Base-by-base conservation (phyloP, 2,329 filamentous ascomycete species). In the Nemania sp. region DNA sequence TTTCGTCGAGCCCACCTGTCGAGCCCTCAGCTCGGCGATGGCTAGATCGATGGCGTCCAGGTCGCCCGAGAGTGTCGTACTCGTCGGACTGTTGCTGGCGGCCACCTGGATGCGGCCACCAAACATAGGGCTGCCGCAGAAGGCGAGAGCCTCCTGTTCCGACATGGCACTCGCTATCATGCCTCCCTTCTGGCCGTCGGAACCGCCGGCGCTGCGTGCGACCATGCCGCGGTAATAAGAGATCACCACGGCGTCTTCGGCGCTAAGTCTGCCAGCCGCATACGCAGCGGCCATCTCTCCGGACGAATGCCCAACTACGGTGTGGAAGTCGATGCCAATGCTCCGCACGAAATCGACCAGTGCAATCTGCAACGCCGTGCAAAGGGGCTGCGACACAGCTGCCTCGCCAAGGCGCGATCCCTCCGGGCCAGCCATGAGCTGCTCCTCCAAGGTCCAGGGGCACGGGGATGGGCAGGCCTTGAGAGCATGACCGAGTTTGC, bases 331-430 rank as follows among this genome's bases (percentile, higher is more conserved):
- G 7, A 79, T 65, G 1, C 70, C 69, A 2, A 77, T 59, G 22
- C 66, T 71, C 53, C 53, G 66, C 57, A 83, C 65, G 2, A 82
- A 66, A 26, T 81, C 75, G 1, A 82, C 74, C 6, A 83, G 70
- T 0, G 77, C 85, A 1, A 89, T 78, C 70, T 89, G 87, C 0
- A 89, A 49, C 0, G 86, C 85, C 0, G 86, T 88, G 59, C 83
- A 87, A 0, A 87, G 72, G 0, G 87, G 84, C 68, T 88, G 86
- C 0, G 83, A 81, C 24, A 86, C 70, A 3, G 80, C 78, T 0
- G 83, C 80, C 20, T 79, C 71, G 8, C 79, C 47, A 0, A 85
- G 71, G 2, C 73, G 69, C 5, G 80, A 81, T 0, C 54, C 35
- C 0, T 65, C 60, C 1, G 64, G 43, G 0, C 75, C 73, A 1